phyloP scores from a whole-genome alignment of 371 early-diverging fungal genomes.

The Mucor indicus region DNA sequence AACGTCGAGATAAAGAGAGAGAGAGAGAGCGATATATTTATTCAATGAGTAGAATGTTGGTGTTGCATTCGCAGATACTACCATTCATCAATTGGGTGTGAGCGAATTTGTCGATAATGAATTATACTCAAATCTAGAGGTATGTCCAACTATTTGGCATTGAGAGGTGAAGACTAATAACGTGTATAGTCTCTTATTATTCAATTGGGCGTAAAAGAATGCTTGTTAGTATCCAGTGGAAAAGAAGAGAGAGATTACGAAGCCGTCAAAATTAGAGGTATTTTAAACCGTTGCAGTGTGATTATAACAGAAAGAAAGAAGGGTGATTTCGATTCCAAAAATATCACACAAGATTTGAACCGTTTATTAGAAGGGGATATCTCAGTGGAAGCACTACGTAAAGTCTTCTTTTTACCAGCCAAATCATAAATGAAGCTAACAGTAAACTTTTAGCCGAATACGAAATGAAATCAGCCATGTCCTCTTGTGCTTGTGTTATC shows the following conservation, averaged over 20 bases:
- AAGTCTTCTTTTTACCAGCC: constrained; percentile 9
- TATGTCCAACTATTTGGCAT: too few species aligned
- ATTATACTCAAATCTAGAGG: constrained; percentile 88
- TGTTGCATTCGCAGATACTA: constrained; percentile 85
- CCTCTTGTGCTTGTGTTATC: constrained; percentile 71
- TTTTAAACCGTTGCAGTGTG: constrained; percentile 74
- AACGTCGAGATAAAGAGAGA: background rate
- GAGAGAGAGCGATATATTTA: background rate
- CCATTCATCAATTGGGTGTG: constrained; percentile 73
- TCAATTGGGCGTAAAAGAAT: constrained; percentile 91
- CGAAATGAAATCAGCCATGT: constrained; percentile 78
- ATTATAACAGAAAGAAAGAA: constrained; percentile 68
- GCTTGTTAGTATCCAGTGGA: constrained; percentile 61
- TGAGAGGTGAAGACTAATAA: background rate
- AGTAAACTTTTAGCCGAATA: constrained; percentile 81
- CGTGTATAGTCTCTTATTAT: constrained; percentile 70
- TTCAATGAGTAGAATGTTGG: constrained; percentile 63
- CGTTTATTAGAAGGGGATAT: constrained; percentile 72
- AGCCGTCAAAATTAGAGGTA: constrained; percentile 57
- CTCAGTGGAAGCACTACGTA: constrained; percentile 65
- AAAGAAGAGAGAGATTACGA: constrained; percentile 59
- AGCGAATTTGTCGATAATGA: constrained; percentile 92
- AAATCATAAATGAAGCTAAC: too few species aligned
- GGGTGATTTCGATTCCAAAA: constrained; percentile 63
- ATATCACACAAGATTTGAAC: constrained; percentile 85